Conservation (phyloP, 805 yeast species). For the Nakazawaea ishiwadae region DNA sequence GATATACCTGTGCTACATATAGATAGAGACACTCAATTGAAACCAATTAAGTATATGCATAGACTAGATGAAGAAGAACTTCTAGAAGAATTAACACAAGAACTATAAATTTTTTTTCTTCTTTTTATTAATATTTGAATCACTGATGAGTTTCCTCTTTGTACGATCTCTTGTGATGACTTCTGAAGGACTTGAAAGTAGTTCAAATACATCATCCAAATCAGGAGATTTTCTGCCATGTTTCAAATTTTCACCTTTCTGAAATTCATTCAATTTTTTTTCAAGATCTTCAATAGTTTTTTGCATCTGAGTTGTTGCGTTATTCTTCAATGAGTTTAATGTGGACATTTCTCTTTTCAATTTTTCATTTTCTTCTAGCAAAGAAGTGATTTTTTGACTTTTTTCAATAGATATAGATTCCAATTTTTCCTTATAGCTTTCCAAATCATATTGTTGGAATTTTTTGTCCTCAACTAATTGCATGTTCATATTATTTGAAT, state of each 20-base stretch:
- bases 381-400: background rate
- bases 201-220: background rate
- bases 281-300: background rate
- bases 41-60: slow-evolving; percentile 64
- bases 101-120: slow-evolving; percentile 16
- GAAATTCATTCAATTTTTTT: too few species aligned
- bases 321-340: background rate
- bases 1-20: slow-evolving; percentile 79
- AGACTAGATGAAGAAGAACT: slow-evolving; percentile 52
- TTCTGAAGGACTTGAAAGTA: slow-evolving; percentile 3
- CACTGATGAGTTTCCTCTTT: slow-evolving; percentile 2
- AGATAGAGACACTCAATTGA: slow-evolving; percentile 39
- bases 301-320: background rate
- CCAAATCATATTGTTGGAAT: too few species aligned
- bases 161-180: background rate
- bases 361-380: background rate
- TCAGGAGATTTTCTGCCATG: too few species aligned
- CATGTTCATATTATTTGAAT: too few species aligned
- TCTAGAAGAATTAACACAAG: slow-evolving; percentile 42
- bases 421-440: too few species aligned
- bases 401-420: background rate
- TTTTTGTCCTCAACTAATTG: too few species aligned
- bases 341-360: background rate
- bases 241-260: too few species aligned
- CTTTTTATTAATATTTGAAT: background rate